phyloP scores from a whole-genome alignment of 805 yeast species.

The Lipomyces mesembrius region DNA sequence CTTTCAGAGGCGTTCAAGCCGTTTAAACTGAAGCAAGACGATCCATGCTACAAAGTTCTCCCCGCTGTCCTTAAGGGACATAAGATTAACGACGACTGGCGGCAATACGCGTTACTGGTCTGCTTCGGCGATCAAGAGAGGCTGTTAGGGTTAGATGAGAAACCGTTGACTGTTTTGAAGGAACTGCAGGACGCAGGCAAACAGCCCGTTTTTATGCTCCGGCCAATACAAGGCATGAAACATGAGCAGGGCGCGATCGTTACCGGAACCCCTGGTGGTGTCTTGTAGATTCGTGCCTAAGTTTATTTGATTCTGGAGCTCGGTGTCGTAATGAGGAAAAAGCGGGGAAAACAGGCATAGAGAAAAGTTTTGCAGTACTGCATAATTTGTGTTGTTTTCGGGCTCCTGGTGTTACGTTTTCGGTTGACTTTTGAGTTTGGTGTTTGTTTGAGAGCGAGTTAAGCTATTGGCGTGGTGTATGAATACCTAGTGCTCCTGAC shows the following conservation, averaged over 20 bases:
- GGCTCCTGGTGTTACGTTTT: not conserved
- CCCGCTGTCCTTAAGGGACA: slow-evolving; percentile 89
- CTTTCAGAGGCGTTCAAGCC: slow-evolving; percentile 75
- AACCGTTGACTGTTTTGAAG: slow-evolving; percentile 83
- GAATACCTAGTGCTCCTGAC: not conserved
- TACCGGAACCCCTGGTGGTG: slow-evolving; percentile 39
- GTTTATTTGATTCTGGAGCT: not conserved
- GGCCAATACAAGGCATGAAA: slow-evolving; percentile 67
- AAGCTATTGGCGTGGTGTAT: not conserved
- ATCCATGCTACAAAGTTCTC: slow-evolving; percentile 84
- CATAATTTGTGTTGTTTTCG: not conserved
- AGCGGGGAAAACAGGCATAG: not conserved
- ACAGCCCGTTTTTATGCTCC: slow-evolving; percentile 88
- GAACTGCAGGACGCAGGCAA: slow-evolving; percentile 83
- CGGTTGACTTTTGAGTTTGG: not conserved
- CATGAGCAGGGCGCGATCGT: slow-evolving; percentile 39
- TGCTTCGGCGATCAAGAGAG: slow-evolving; percentile 92
- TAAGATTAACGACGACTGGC: slow-evolving; percentile 79
- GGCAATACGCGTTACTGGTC: slow-evolving; percentile 83
- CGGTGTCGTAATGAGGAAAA: not conserved
- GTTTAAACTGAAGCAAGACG: slow-evolving; percentile 83
- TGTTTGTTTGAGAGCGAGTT: not conserved
- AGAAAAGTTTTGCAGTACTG: not conserved
- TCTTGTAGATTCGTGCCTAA: slow-evolving; percentile 19
- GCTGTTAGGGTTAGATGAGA: slow-evolving; percentile 78